Conservation (phyloP, 208 protist species). For the Acanthamoeba healyi region DNA sequence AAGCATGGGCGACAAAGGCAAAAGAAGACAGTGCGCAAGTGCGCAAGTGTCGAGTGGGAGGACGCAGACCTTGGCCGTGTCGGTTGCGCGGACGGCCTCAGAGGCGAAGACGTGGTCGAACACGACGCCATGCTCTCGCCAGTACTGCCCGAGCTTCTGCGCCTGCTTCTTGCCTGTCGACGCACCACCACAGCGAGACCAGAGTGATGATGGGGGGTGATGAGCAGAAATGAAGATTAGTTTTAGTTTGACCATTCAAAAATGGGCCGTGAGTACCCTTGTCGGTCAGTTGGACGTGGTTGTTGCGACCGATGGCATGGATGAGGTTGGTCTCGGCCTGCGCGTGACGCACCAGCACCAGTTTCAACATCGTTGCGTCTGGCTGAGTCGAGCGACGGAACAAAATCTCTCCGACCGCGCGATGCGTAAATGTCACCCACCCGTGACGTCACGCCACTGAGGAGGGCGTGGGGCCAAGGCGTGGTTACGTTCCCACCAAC, state of each 20-base stretch:
- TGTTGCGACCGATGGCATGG: conserved; percentile 3
- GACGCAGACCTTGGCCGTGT: conserved; percentile 46
- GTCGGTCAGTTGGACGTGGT: neutral
- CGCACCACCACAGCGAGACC: too few relatives aligned
- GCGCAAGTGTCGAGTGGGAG: too few relatives aligned
- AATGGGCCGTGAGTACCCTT: neutral
- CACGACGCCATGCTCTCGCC: neutral
- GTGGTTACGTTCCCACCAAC: too few relatives aligned
- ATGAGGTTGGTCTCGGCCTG: conserved; percentile 42
- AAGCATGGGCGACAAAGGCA: neutral
- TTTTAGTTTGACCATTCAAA: neutral
- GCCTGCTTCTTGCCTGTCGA: conserved; percentile 2
- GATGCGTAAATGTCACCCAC: too few relatives aligned
- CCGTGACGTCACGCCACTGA: too few relatives aligned
- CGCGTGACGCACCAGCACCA: conserved; percentile 29
- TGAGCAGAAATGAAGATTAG: neutral
- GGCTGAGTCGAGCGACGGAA: neutral
- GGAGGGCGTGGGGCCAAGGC: too few relatives aligned
- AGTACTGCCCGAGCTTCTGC: conserved; percentile 30
- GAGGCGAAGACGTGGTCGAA: conserved; percentile 61
- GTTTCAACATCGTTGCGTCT: neutral
- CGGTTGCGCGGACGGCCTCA: conserved; percentile 40
- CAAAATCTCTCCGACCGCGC: too few relatives aligned
- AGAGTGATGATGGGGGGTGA: too few relatives aligned
- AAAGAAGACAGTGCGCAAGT: too few relatives aligned